A percentile compares a stretch with the other conserved stretches of the same genome.
These are phyloP conservation scores for Coelastrella sp. DNA, from an alignment of 139 green algal genomes.

Conservation along the genomic window DNA sequence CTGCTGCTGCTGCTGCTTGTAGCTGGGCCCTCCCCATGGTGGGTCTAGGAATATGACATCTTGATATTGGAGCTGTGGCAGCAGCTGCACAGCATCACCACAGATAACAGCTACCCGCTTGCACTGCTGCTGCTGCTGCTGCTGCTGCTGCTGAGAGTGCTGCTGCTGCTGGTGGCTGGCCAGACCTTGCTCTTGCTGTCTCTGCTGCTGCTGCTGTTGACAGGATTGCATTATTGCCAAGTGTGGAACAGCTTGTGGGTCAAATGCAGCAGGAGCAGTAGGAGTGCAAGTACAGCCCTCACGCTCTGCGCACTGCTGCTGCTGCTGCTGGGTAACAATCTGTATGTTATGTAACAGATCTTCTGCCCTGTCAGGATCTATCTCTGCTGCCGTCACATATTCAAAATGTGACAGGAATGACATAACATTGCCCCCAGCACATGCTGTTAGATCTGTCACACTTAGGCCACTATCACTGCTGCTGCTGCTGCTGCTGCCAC, in stretches of 20 bases:
- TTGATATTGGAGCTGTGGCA: not conserved
- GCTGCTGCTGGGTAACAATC: not conserved
- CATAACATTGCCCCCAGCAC: slow-evolving; percentile 32
- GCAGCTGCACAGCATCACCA: slow-evolving; percentile 27
- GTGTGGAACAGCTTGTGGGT: not conserved
- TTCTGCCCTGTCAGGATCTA: slow-evolving; percentile 36
- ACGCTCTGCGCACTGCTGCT: slow-evolving; percentile 1
- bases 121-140: slow-evolving; percentile 26
- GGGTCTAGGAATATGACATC: slow-evolving; percentile 26
- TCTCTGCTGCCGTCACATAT: slow-evolving; percentile 27
- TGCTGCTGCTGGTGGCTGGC: not conserved
- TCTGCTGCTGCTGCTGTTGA: slow-evolving; percentile 8
- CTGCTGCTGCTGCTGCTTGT: slow-evolving; percentile 40
- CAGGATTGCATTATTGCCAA: not conserved
- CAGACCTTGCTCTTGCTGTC: not conserved
- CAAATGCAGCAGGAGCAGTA: not conserved
- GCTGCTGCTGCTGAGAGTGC: not conserved
- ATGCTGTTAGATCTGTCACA: slow-evolving; percentile 31
- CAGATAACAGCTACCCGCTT: not conserved
- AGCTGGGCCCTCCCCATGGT: slow-evolving; percentile 27
- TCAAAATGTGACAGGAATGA: not conserved
- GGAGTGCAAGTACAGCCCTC: not conserved
- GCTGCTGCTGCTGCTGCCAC: slow-evolving; percentile 28
- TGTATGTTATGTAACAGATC: slow-evolving; percentile 30
- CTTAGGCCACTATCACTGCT: not conserved